A percentile compares a stretch with the other conserved stretches of the same genome.
These are phyloP conservation scores for Penicillium digitatum DNA, from an alignment of 2,329 filamentous ascomycete genomes.

Conservation along the genomic window DNA sequence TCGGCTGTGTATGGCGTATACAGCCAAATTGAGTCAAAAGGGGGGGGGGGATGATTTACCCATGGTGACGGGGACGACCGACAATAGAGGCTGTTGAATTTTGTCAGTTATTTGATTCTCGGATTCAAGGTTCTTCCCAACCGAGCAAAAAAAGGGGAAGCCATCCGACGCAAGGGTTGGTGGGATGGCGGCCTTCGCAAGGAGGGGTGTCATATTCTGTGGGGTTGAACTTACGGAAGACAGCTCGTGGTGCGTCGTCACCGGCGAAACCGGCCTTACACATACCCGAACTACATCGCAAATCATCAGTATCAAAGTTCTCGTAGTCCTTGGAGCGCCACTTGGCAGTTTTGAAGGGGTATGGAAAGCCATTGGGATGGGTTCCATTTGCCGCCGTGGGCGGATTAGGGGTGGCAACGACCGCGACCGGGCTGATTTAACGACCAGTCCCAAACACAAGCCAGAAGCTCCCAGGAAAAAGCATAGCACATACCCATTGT, in stretches of 20 bases:
- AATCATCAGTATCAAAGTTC: conserved; percentile 25
- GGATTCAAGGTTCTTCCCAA: not conserved
- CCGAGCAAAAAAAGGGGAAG: conserved; percentile 10
- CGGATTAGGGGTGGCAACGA: conserved; percentile 17
- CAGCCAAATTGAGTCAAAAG: conserved; percentile 2
- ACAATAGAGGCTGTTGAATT: conserved; percentile 81
- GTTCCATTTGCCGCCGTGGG: conserved; percentile 14
- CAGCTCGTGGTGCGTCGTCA: conserved; percentile 99
- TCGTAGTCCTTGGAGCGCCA: not conserved
- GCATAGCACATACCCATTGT: conserved; percentile 93
- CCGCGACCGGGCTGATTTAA: conserved; percentile 21
- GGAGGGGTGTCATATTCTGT: conserved; percentile 18
- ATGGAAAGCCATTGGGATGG: conserved; percentile 15
- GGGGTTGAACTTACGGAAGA: conserved; percentile 85
- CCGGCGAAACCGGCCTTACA: conserved; percentile 99
- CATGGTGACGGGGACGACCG: conserved; percentile 99
- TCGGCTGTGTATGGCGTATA: not conserved
- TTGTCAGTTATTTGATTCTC: conserved; percentile 1
- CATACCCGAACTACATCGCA: conserved; percentile 85
- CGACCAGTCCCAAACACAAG: conserved; percentile 25
- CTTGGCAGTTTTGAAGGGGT: not conserved
- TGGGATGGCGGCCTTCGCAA: conserved; percentile 14
- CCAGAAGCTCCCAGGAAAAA: conserved; percentile 21
- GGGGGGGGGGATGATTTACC: conserved; percentile 64
- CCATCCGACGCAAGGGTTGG: conserved; percentile 29